Evolutionary conservation across 73 alveolate genomes (phyloP), one percentile per base, ranked within the genome.

Genomic region (Durusdinium trenchii): DNA sequence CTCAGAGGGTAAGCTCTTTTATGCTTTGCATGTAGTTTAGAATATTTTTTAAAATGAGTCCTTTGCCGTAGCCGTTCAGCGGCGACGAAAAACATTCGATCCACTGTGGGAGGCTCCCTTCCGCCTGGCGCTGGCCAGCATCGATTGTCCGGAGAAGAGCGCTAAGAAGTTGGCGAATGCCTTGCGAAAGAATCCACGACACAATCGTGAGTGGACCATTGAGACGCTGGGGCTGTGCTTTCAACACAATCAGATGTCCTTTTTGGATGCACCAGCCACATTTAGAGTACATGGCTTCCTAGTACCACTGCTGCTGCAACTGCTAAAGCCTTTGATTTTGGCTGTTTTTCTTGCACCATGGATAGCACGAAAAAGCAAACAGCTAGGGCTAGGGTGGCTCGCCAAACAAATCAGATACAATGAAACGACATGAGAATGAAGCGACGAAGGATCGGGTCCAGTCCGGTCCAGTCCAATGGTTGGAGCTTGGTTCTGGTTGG

Each of bases 171-270:
- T 89, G 79, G 96, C 96, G 6, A 48, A 69, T 9, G 96, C 69
- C 23, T 69, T 89, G 96, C 81, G 85, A 6, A 89, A 89, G 86
- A 89, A 89, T 62, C 96, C 96, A 7, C 96, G 96, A 16, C 81
- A 62, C 20, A 52, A 69, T 69, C 96, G 71, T 36, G 79, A 50
- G 38, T 83, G 93, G 93, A 47, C 28, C 0, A 47, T 83, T 36
- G 93, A 79, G 90, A 18, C 43, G 52, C 87, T 76, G 23, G 32
- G 7, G n/a, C n/a, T n/a, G n/a, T n/a, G n/a, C n/a, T n/a, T n/a
- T n/a, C n/a, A n/a, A n/a, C n/a, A n/a, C n/a, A n/a, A n/a, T 23
- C 30, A 60, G 73, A 60, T 60, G 73, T 2, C 30, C 73, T 60
- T 60, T 60, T 60, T 23, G 69, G 23, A 57, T 57, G 23, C 69